Evolutionary conservation across 2,329 filamentous ascomycete genomes (phyloP), one percentile per base, ranked within the genome.

Genomic region (Venturia carpophila): DNA sequence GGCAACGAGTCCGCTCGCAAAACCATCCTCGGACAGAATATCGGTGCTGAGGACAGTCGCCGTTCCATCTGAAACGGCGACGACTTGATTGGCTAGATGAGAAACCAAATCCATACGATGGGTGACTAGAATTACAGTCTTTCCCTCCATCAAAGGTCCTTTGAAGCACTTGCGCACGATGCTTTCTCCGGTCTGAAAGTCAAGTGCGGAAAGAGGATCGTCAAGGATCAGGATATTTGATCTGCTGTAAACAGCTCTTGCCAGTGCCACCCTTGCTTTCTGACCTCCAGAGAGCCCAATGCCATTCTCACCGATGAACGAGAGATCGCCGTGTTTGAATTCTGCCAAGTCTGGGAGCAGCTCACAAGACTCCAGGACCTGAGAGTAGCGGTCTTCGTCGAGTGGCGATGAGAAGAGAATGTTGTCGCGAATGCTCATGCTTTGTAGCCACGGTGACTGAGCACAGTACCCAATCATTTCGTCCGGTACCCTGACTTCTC

Each of bases 101-200:
- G 85, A 82, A 66, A 91, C 90, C 11, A 96, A 78, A 67, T 92
- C 87, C 0, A 81, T 83, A 1, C 86, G 82, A 75, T 89, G 86
- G 0, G 86, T 89, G 21, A 85, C 85, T 19, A 89, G 75, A 34
- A 88, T 77, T 0, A 83, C 75, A 0, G 79, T 84, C 24, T 85
- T 78, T 11, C 75, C 79, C 66, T 82, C 72, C 65, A 85, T 73
- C 41, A 88, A 71, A 1, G 79, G 78, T 1, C 85, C 85, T 1
- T 74, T 74, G 15, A 89, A 76, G 67, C 84, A 83, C 68, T 82
- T 83, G 5, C 78, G 76, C 3, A 87, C 83, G 56, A 89, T 83
- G 7, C 71, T 77, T 67, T 87, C 84, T 0, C 85, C 86, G 0
- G 86, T 88, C 66, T 87, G 83, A 69, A 87, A 84, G 69, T 87